A percentile compares a stretch with the other conserved stretches of the same genome.
Conservation (phyloP, 371 early-diverging fungal species). For the Mucor plumbeus region DNA sequence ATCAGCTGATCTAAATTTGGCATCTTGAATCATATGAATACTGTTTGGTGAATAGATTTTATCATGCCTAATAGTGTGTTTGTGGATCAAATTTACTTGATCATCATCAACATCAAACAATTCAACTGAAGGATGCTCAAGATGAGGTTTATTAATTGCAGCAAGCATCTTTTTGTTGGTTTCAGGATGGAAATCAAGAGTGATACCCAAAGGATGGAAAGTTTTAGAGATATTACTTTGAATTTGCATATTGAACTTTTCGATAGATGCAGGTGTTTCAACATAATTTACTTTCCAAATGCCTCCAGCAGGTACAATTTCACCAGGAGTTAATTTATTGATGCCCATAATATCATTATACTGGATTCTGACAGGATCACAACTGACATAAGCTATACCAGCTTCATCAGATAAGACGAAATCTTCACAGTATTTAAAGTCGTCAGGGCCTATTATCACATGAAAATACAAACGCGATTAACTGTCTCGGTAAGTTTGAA, state of each 20-base stretch:
- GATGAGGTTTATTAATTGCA: conserved; percentile 30
- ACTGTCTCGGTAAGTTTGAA: background rate
- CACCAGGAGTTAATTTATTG: conserved; percentile 9
- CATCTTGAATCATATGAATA: conserved; percentile 32
- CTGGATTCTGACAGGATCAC: conserved; percentile 38
- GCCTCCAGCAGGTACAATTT: conserved; percentile 17
- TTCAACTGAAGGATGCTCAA: conserved; percentile 24
- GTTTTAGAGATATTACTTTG: conserved; percentile 7
- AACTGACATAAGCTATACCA: conserved; percentile 37
- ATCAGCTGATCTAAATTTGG: conserved; percentile 30
- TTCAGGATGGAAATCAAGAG: conserved; percentile 21
- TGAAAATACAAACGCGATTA: background rate
- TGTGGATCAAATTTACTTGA: conserved; percentile 14
- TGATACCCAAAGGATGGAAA: conserved; percentile 35
- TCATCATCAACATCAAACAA: conserved; percentile 26
- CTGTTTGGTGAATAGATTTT: conserved; percentile 40
- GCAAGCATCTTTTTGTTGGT: conserved; percentile 18
- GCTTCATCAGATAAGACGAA: conserved; percentile 22
- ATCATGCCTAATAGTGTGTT: conserved; percentile 32
- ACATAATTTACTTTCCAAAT: conserved; percentile 45
- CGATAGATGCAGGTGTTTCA: conserved; percentile 25
- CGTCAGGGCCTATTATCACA: conserved; percentile 24
- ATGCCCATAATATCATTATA: conserved; percentile 39
- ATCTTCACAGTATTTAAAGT: conserved; percentile 45
- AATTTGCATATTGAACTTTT: conserved; percentile 18